Evolutionary conservation across 148 eudicot species (phyloP), one percentile per base, ranked within the genome.

Genomic region (Polygonum aviculare): DNA sequence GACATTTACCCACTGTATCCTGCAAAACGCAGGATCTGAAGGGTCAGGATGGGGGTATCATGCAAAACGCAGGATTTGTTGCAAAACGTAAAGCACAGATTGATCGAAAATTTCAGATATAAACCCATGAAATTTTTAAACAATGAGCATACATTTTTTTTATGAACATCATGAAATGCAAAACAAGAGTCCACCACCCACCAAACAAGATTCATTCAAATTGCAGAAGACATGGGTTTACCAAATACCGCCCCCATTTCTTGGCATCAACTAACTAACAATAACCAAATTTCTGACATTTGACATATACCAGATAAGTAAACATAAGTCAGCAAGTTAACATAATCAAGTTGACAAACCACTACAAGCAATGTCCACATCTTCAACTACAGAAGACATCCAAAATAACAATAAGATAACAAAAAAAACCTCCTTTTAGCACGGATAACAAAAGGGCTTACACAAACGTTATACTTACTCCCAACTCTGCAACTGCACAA

Each of bases 401-500:
- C 45, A n/a, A 36, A 36, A 67, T 67, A 35, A 36, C 72, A 16
- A 65, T 35, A 36, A 6, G 6, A 59, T 19, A 59, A 36, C 2
- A 35, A 55, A 55, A 55, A 57, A 63, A 63, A 33, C 39, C 71
- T 49, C 31, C 44, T 67, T 36, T 67, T 3, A 36, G 10, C 44
- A 67, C 10, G 45, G 19, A 67, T 26, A 26, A 67, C 45, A 36
- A 36, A 67, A 67, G 72, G 72, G 72, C 9, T 67, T 67, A 67
- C 71, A 52, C 47, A 67, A n/a, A 41, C 72, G 45, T 16, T 67
- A 26, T 26, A 67, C 72, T 67, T 67, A 67, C 72, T 67, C 72
- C 72, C 72, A 67, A 67, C 72, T 67, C 72, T 44, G 72, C 72
- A 67, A 38, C 72, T 67, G 72, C 72, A 67, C 72, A 67, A 67